phyloP scores from a whole-genome alignment of 2,329 filamentous ascomycete species.

The Pseudogymnoascus sp. region DNA sequence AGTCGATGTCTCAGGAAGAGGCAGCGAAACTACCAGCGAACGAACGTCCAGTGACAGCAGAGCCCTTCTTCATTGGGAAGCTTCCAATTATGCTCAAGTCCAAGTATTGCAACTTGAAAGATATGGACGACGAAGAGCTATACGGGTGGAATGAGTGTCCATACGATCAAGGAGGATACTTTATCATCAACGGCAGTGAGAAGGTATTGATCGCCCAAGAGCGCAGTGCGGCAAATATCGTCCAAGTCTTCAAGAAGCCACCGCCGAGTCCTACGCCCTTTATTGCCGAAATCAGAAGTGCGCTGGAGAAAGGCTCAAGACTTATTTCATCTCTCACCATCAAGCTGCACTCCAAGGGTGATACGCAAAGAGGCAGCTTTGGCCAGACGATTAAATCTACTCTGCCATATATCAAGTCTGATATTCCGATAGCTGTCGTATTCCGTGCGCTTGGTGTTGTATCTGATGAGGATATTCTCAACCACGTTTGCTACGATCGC shows the following conservation, averaged over 20 bases:
- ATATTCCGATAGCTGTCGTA: conserved; percentile 89
- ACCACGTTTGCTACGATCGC: conserved; percentile 93
- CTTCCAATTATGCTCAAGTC: conserved; percentile 98
- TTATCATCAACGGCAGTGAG: conserved; percentile 98
- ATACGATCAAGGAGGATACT: conserved; percentile 97
- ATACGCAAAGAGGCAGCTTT: conserved; percentile 67
- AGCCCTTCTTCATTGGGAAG: conserved; percentile 82
- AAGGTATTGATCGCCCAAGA: conserved; percentile 98
- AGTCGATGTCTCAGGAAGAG: conserved; percentile 23
- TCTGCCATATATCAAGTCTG: conserved; percentile 85
- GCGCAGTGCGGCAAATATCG: conserved; percentile 94
- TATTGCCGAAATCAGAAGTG: conserved; percentile 91
- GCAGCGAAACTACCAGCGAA: conserved; percentile 20
- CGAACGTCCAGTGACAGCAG: conserved; percentile 28
- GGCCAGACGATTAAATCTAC: conserved; percentile 85
- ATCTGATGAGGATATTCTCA: conserved; percentile 94
- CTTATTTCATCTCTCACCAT: conserved; percentile 88
- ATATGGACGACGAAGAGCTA: conserved; percentile 73
- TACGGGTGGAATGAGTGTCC: conserved; percentile 94
- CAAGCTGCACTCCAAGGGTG: conserved; percentile 81
- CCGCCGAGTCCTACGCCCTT: conserved; percentile 86
- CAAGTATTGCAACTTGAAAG: conserved; percentile 82
- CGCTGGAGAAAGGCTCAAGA: conserved; percentile 89
- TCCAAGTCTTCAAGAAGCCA: conserved; percentile 98
- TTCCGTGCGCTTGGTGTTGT: conserved; percentile 94